A percentile compares a stretch with the other conserved stretches of the same genome.
Conservation (phyloP, 176 grass and related monocot species). For the Oryza meyeriana region DNA sequence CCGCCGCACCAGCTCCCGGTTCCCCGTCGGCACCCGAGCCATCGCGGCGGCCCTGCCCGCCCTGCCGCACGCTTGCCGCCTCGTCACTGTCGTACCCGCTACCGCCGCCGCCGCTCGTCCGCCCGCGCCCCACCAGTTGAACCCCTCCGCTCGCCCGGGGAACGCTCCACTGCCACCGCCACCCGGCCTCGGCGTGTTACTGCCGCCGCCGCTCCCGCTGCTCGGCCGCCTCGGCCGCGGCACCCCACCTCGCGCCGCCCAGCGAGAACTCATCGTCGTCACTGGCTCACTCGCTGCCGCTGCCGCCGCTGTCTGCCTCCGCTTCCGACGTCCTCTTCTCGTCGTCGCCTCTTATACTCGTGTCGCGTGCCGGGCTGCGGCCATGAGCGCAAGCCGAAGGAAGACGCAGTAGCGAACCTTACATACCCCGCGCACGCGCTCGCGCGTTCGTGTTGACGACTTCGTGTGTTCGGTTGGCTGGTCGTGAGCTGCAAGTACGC, state of each 20-base stretch:
- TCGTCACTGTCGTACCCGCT: background rate
- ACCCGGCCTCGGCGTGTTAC: background rate
- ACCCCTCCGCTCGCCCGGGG: background rate
- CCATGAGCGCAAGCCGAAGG: background rate
- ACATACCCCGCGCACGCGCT: background rate
- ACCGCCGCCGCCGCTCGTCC: background rate
- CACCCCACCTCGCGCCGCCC: background rate
- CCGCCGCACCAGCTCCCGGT: slow-evolving; percentile 68
- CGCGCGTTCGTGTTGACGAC: background rate
- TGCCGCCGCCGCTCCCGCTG: background rate
- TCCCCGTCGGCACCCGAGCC: slow-evolving; percentile 34
- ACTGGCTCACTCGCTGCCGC: background rate
- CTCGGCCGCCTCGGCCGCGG: slow-evolving; percentile 17
- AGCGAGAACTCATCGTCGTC: background rate
- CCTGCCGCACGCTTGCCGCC: slow-evolving; percentile 23
- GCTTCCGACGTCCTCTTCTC: background rate
- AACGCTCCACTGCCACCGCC: background rate
- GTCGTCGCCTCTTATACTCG: slow-evolving; percentile 3
- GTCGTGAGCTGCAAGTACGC: background rate
- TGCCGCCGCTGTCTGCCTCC: background rate
- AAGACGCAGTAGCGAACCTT: background rate
- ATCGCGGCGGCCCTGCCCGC: background rate
- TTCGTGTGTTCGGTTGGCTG: background rate
- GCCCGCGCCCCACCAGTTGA: slow-evolving; percentile 28
- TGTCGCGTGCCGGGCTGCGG: too few species aligned